Evolutionary conservation across 345 rosid species (phyloP).

Genomic region (Eucalyptus curtisii): DNA sequence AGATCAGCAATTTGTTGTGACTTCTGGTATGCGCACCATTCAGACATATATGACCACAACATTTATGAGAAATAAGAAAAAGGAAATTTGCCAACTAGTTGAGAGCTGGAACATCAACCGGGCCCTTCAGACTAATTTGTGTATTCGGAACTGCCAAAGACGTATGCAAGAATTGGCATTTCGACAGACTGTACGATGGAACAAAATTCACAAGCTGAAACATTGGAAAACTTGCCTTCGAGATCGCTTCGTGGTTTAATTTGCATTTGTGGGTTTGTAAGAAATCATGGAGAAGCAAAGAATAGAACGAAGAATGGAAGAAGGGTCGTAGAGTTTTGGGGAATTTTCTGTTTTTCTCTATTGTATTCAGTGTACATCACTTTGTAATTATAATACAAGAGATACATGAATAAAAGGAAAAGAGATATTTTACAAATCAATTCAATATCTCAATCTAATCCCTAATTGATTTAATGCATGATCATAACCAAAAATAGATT

Average conservation of each 20-base stretch:
- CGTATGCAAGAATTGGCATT: neutral
- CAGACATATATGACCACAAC: neutral
- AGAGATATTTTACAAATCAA: too few species aligned
- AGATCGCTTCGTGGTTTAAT: neutral
- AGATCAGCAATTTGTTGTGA: neutral
- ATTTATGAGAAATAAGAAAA: neutral
- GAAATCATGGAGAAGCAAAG: too few species aligned
- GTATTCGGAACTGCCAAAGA: neutral
- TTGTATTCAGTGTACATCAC: too few species aligned
- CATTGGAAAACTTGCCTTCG: neutral
- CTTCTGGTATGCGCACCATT: neutral
- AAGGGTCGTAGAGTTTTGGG: too few species aligned
- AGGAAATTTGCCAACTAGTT: neutral
- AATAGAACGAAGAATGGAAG: too few species aligned
- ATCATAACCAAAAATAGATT: too few species aligned
- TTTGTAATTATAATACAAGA: too few species aligned
- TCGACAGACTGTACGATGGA: neutral
- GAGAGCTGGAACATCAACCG: neutral
- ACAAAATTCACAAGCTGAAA: neutral
- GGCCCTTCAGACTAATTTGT: neutral
- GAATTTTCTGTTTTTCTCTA: too few species aligned
- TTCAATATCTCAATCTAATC: too few species aligned
- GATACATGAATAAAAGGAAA: too few species aligned
- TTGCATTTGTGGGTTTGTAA: neutral
- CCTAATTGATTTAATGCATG: too few species aligned